Conservation (phyloP, 805 yeast species). For the Dipodascus albidus region DNA sequence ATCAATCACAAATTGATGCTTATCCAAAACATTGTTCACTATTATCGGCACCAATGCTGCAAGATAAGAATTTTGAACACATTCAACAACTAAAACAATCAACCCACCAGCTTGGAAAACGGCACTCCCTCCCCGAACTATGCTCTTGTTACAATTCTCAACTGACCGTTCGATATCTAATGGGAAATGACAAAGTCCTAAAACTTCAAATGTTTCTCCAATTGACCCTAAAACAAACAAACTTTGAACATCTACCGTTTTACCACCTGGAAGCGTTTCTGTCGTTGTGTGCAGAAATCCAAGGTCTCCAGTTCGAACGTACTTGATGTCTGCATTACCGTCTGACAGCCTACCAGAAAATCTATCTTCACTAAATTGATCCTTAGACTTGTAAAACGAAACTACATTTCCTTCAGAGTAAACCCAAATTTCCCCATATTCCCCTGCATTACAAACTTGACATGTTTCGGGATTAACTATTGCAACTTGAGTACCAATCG, state of each 20-base stretch:
- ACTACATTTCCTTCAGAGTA: slow-evolving; percentile 73
- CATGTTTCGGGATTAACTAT: slow-evolving; percentile 91
- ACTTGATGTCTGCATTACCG: slow-evolving; percentile 47
- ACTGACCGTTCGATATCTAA: slow-evolving; percentile 67
- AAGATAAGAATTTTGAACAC: slow-evolving; percentile 34
- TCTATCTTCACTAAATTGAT: slow-evolving; percentile 41
- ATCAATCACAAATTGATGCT: slow-evolving; percentile 75
- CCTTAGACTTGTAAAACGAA: slow-evolving; percentile 42
- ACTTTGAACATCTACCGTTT: slow-evolving; percentile 45
- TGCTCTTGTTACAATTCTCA: slow-evolving; percentile 36
- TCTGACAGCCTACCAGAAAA: slow-evolving; percentile 55
- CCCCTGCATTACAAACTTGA: slow-evolving; percentile 72
- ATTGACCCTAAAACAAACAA: slow-evolving; percentile 77
- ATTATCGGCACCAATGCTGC: slow-evolving; percentile 78
- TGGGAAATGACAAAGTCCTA: slow-evolving; percentile 89
- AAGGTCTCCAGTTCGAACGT: slow-evolving; percentile 84
- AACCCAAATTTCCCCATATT: slow-evolving; percentile 96
- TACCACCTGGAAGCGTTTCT: slow-evolving; percentile 17
- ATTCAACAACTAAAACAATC: slow-evolving; percentile 63
- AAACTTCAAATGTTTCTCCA: slow-evolving; percentile 77
- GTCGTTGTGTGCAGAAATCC: slow-evolving; percentile 80
- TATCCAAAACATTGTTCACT: slow-evolving; percentile 64
- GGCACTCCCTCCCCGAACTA: slow-evolving; percentile 36
- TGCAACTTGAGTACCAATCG: slow-evolving; percentile 86
- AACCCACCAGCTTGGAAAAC: slow-evolving; percentile 76